Base-by-base conservation (phyloP, 352 stramenopile genomes). In the Phytopythium mirpurense region DNA sequence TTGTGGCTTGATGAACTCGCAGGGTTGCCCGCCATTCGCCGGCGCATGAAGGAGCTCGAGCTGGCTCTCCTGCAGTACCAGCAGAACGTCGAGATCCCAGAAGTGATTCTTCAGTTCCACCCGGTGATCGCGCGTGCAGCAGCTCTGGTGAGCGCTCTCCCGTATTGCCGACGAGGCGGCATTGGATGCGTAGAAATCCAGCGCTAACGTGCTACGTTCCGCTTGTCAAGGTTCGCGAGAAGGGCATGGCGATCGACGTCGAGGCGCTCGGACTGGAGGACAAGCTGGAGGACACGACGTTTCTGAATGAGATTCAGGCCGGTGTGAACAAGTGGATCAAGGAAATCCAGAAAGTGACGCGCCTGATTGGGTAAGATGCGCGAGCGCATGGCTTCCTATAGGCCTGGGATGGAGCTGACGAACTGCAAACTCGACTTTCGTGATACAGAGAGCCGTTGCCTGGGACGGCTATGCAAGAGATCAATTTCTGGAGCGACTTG, bases 401-500 rank as follows among this genome's bases (percentile, higher is more conserved):
- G 21, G 40, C 1, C 3, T 34, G 15, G 12, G 23, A 26, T 8
- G 5, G 41, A 19, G 12, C 27, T 55, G 19, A 53, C 27, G 18
- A 5, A 53, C 27, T 16, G 7, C 16, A 19, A 21, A 23, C 24
- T 47, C 23, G 12, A 12, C 51, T 46, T 24, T 4, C 16, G 44
- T 40, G n/a, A 9, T 29, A 32, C 41, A 84, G 72, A 43, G 86
- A 95, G 46, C 84, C 86, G n/a, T 58, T 95, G n/a, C 71, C 83
- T 16, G 88, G 88, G 18, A 94, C 82, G 14, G 75, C 87, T 14
- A 90, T 95, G 54, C 90, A 98, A 58, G 94, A 98, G 60, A 94
- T 98, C 42, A 96, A 98, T 62, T 98, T 98, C 63, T 98, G 94
- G 94, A 89, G 75, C 45, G 88, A 96, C 61, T 69, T 98, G 37